Percentiles rank a stretch among this genome's conserved stretches.
phyloP scores from a whole-genome alignment of 202 grass and related monocot species.

The Hordeum pubiflorum region DNA sequence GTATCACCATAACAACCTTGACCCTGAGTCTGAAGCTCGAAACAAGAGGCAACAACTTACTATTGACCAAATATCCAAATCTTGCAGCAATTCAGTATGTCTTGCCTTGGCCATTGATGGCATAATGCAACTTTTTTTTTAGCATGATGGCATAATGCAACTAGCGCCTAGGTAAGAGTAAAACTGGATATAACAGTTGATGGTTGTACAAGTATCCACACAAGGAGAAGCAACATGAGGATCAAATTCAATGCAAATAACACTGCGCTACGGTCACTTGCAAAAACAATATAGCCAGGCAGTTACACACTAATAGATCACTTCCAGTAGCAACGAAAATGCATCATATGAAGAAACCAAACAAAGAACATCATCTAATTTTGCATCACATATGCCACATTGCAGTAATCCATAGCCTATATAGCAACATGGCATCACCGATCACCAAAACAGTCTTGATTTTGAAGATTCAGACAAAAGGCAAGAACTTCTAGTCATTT shows the following conservation, averaged over 20 bases:
- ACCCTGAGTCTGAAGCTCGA: background rate
- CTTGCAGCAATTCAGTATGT: background rate
- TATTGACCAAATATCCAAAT: background rate
- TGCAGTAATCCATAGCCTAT: background rate
- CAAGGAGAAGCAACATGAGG: background rate
- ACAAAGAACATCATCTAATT: background rate
- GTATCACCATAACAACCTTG: background rate
- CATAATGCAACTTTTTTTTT: background rate
- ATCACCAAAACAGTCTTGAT: background rate
- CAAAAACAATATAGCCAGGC: background rate
- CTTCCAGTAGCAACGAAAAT: background rate
- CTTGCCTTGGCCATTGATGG: background rate
- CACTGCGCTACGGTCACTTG: background rate
- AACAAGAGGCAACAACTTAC: background rate
- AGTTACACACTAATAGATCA: background rate
- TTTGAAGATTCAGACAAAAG: background rate
- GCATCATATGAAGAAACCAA: background rate
- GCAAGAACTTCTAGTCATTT: background rate
- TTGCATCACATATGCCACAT: background rate
- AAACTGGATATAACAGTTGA: background rate
- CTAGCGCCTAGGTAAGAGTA: background rate
- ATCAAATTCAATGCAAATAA: background rate
- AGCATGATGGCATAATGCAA: background rate
- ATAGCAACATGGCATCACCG: background rate
- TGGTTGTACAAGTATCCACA: background rate